Percentiles rank a stretch among this genome's conserved stretches.
These are phyloP conservation scores for Xanthoconium separans DNA, from an alignment of 1,284 basidiomycete species.

Conservation along the genomic window DNA sequence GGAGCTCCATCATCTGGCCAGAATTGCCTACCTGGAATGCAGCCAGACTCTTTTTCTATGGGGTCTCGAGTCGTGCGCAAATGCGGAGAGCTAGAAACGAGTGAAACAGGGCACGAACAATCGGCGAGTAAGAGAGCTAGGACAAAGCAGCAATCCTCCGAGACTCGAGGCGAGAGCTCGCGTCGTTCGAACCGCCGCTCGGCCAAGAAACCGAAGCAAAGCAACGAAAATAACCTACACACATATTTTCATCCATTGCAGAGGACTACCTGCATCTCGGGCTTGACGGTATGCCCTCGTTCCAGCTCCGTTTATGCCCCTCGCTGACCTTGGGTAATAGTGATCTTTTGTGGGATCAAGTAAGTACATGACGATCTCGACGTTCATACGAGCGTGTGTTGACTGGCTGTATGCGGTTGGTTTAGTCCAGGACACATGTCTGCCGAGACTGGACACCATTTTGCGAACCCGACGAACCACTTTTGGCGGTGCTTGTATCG, in stretches of 20 bases:
- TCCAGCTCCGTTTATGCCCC: neutral
- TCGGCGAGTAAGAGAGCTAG: neutral
- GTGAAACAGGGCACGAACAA: neutral
- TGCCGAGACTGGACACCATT: slow-evolving; percentile 48
- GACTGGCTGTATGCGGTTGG: neutral
- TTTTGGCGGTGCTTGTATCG: slow-evolving; percentile 16
- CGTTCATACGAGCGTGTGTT: neutral
- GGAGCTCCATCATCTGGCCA: too few species aligned
- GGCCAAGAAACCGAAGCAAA: slow-evolving; percentile 21
- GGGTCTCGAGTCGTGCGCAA: too few species aligned
- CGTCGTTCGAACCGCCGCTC: neutral
- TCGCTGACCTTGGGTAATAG: slow-evolving; percentile 9
- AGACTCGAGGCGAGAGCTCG: neutral
- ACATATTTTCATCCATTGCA: slow-evolving; percentile 36
- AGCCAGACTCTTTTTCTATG: too few species aligned
- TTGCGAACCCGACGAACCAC: slow-evolving; percentile 35
- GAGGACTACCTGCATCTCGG: slow-evolving; percentile 39
- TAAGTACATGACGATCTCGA: neutral
- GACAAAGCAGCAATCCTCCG: neutral
- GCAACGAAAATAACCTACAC: slow-evolving; percentile 32
- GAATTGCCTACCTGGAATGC: too few species aligned
- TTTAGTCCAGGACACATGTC: slow-evolving; percentile 42
- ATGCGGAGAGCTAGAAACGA: neutral
- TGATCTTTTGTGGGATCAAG: slow-evolving; percentile 35
- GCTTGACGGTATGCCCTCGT: slow-evolving; percentile 41